These are phyloP conservation scores for Cylindrodendrum hubeiense DNA, from an alignment of 2,329 filamentous ascomycete species.

Conservation along the genomic window DNA sequence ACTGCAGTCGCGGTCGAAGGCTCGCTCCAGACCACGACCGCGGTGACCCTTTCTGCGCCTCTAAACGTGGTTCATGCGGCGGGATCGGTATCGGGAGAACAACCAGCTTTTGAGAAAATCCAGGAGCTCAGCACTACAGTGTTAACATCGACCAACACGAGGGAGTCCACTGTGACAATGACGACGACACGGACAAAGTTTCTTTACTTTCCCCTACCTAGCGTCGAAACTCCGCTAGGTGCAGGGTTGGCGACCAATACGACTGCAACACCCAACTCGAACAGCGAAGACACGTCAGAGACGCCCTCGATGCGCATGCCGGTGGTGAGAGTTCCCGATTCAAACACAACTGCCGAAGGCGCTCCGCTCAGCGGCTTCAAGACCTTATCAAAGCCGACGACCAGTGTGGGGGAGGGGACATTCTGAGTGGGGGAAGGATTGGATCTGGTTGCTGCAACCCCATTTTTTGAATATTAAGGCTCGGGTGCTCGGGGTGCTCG, in stretches of 20 bases:
- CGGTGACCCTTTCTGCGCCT: background rate
- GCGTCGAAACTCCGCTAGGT: background rate
- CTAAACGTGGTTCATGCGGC: background rate
- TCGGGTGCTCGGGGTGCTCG: conserved; percentile 17
- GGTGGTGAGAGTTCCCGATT: background rate
- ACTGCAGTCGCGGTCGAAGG: background rate
- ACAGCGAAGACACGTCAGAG: background rate
- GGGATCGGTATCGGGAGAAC: background rate
- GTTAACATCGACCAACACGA: conserved; percentile 40
- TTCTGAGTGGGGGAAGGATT: conserved; percentile 12
- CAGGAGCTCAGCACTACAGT: conserved; percentile 27
- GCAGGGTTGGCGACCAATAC: conserved; percentile 1
- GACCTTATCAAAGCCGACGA: conserved; percentile 39
- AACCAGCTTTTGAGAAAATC: conserved; percentile 1
- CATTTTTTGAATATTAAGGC: conserved; percentile 13
- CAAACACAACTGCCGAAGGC: conserved; percentile 20
- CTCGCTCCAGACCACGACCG: background rate
- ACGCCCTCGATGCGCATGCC: conserved; percentile 14
- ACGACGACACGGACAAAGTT: conserved; percentile 32
- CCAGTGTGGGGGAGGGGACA: conserved; percentile 30
- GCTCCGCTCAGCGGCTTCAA: conserved; percentile 38
- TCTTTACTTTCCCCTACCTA: conserved; percentile 13
- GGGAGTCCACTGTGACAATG: conserved; percentile 31
- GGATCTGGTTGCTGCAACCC: conserved; percentile 4
- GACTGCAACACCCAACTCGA: conserved; percentile 3